Conservation (phyloP, 306 rosid genomes). For the Cucurbita ficifolia region DNA sequence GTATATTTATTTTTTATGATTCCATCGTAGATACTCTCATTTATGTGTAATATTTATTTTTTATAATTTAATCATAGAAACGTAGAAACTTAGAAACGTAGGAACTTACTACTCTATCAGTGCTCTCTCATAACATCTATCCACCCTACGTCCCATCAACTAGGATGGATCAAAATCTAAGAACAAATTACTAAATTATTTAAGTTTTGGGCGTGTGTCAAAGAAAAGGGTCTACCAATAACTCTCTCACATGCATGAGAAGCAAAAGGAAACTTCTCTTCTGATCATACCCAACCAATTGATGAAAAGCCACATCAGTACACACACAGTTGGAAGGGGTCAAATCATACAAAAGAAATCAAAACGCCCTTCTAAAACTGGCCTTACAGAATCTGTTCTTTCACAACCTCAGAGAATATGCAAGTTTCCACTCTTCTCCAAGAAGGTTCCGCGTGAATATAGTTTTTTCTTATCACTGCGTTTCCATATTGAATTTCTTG, state of each 20-base stretch:
- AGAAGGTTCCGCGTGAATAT: background rate
- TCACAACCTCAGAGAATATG: background rate
- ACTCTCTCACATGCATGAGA: background rate
- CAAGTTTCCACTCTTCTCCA: background rate
- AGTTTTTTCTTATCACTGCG: background rate
- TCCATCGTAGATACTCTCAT: too few species aligned
- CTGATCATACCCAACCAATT: background rate
- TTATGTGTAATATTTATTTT: too few species aligned
- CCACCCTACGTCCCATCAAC: too few species aligned
- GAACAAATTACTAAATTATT: too few species aligned
- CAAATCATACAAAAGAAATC: background rate
- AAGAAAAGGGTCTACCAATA: background rate
- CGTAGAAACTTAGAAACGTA: too few species aligned
- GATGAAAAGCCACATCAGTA: background rate
- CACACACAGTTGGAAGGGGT: too few species aligned
- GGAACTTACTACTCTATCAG: too few species aligned
- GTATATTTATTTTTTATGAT: too few species aligned
- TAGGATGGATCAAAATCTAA: too few species aligned
- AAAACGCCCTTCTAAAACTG: background rate
- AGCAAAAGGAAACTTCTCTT: background rate
- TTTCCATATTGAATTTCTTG: background rate
- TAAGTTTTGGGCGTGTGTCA: too few species aligned
- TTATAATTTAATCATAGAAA: too few species aligned
- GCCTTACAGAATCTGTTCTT: background rate
- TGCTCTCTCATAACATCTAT: too few species aligned